Conservation (phyloP, 78 protist species). For the Bigelowiella natans region DNA sequence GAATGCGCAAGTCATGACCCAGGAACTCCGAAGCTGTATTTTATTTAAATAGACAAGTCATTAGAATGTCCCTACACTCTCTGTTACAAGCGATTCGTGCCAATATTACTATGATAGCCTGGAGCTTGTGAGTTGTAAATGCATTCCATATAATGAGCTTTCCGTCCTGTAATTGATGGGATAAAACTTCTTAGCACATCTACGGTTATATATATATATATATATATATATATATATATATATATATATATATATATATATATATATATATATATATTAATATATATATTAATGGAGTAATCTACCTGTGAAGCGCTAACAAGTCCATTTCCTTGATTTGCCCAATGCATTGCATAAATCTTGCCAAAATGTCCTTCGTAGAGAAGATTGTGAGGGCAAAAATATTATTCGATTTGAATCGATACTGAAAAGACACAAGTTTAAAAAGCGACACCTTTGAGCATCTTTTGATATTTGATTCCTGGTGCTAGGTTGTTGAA, state of each 20-base stretch:
- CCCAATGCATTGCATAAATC: slow-evolving; percentile 89
- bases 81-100: not conserved
- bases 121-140: not conserved
- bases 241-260: too few relatives aligned
- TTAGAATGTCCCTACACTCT: too few relatives aligned
- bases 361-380: slow-evolving; percentile 84
- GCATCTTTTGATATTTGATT: not conserved
- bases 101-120: not conserved
- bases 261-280: not conserved
- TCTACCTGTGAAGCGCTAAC: slow-evolving; percentile 3
- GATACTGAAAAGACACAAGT: too few relatives aligned
- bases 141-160: slow-evolving; percentile 2
- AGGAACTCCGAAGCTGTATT: not conserved
- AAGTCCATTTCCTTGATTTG: not conserved
- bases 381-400: too few relatives aligned
- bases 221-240: too few relatives aligned
- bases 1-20: slow-evolving; percentile 12
- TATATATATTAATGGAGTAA: not conserved
- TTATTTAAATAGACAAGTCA: too few relatives aligned
- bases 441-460: not conserved
- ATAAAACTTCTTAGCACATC: too few relatives aligned
- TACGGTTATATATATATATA: too few relatives aligned
- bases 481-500: not conserved
- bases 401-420: too few relatives aligned
- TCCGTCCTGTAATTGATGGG: slow-evolving; percentile 4